Conservation (phyloP, 441 rosid genomes). For the Adansonia rubrostipa region DNA sequence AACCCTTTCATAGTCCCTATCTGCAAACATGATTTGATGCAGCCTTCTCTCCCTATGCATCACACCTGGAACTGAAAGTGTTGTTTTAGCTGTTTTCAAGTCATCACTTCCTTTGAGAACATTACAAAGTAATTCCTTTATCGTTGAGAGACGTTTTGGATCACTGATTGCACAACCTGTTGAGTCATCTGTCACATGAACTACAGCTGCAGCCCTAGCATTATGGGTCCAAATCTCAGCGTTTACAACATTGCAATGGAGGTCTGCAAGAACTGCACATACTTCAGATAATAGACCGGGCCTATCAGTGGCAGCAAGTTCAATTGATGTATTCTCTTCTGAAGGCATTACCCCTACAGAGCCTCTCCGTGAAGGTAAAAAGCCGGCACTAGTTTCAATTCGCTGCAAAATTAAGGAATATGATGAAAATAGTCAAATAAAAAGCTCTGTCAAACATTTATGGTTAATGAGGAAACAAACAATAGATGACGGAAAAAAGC, state of each 20-base stretch:
- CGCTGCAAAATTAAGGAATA: constrained; percentile 51
- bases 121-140: constrained; percentile 69
- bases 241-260: background rate
- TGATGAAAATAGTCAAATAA: constrained; percentile 16
- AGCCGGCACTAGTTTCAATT: constrained; percentile 72
- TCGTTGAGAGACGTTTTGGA: constrained; percentile 58
- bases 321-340: constrained; percentile 85
- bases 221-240: background rate
- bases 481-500: background rate
- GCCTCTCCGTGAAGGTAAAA: constrained; percentile 57
- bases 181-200: constrained; percentile 71
- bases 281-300: too few species aligned
- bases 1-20: constrained; percentile 66
- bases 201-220: constrained; percentile 85
- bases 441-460: background rate
- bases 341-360: constrained; percentile 87
- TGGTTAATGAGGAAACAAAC: background rate
- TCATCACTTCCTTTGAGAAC: constrained; percentile 67
- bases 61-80: constrained; percentile 66
- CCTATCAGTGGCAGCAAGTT: constrained; percentile 56
- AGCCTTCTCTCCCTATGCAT: constrained; percentile 82
- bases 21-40: constrained; percentile 81
- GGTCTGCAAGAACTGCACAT: background rate
- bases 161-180: constrained; percentile 67
- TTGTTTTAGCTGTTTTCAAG: constrained; percentile 66